These are phyloP conservation scores for Vachellia collinsii DNA, from an alignment of 306 rosid genomes.

Conservation along the genomic window DNA sequence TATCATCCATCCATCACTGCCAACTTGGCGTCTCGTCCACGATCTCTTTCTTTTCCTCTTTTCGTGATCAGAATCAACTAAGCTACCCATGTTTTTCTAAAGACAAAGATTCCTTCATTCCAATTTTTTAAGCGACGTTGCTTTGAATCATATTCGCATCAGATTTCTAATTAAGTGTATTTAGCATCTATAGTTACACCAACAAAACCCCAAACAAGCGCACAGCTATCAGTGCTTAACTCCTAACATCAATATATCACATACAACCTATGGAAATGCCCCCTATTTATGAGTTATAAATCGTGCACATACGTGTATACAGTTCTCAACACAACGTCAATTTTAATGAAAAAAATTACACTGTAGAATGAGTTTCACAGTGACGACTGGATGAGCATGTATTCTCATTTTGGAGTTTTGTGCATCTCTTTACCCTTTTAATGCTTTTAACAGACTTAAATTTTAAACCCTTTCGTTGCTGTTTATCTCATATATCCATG, in stretches of 20 bases:
- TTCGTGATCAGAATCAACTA: background rate
- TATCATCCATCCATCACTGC: constrained; percentile 27
- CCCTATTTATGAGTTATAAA: background rate
- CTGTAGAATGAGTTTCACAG: too few relatives aligned
- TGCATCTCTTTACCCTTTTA: too few relatives aligned
- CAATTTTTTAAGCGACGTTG: constrained; percentile 23
- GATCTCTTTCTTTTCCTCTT: constrained; percentile 37
- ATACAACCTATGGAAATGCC: background rate
- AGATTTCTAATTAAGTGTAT: background rate
- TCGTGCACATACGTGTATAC: too few relatives aligned
- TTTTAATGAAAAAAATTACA: too few relatives aligned
- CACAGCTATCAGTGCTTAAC: background rate
- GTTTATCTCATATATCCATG: too few relatives aligned
- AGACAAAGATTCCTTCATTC: constrained; percentile 66
- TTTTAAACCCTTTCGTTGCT: too few relatives aligned
- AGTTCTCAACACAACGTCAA: too few relatives aligned
- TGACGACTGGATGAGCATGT: too few relatives aligned
- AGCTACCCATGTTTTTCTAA: constrained; percentile 36
- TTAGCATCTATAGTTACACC: background rate
- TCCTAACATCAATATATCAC: background rate
- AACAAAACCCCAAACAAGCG: background rate
- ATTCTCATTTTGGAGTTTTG: too few relatives aligned
- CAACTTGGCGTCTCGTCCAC: constrained; percentile 72
- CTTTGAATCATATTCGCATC: constrained; percentile 39
- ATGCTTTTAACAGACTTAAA: too few relatives aligned